Evolutionary conservation across 73 alveolate species (phyloP).

Genomic region (Effrenium voratum): DNA sequence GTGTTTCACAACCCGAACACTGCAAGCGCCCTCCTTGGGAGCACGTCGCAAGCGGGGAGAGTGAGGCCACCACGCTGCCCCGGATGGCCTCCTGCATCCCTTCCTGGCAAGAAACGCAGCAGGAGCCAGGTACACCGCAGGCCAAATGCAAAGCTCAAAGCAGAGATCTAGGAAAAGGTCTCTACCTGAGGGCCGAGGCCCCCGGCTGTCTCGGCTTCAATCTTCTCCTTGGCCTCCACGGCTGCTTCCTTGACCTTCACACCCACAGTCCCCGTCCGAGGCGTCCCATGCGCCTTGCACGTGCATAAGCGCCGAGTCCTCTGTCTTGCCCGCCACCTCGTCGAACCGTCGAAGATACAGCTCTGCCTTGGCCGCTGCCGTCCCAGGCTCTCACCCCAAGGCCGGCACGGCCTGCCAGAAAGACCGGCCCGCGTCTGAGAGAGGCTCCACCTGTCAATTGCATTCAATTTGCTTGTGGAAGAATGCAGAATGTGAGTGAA

Average conservation of each 20-base stretch:
- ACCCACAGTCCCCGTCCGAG: background rate
- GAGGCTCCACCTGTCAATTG: conserved; percentile 47
- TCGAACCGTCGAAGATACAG: conserved; percentile 74
- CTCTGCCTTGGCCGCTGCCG: no score
- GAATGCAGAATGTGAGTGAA: background rate
- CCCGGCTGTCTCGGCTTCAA: conserved; percentile 71
- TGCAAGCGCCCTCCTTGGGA: no score
- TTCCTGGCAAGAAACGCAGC: background rate
- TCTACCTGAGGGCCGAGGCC: background rate
- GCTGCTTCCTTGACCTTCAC: conserved; percentile 70
- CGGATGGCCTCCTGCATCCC: conserved; percentile 76
- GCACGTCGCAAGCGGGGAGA: background rate
- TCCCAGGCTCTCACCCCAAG: no score
- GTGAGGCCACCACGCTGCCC: conserved; percentile 38
- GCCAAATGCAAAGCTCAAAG: no score
- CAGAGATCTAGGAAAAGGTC: background rate
- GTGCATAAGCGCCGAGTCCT: background rate
- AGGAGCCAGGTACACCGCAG: background rate
- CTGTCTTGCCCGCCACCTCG: conserved; percentile 68
- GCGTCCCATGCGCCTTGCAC: background rate
- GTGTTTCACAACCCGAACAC: background rate
- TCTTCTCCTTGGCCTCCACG: conserved; percentile 64
- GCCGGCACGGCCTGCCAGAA: conserved; percentile 52
- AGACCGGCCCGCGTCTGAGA: conserved; percentile 78
- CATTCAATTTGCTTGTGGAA: no score